phyloP scores from a whole-genome alignment of 106 monocot genomes.

The Allium sativum region DNA sequence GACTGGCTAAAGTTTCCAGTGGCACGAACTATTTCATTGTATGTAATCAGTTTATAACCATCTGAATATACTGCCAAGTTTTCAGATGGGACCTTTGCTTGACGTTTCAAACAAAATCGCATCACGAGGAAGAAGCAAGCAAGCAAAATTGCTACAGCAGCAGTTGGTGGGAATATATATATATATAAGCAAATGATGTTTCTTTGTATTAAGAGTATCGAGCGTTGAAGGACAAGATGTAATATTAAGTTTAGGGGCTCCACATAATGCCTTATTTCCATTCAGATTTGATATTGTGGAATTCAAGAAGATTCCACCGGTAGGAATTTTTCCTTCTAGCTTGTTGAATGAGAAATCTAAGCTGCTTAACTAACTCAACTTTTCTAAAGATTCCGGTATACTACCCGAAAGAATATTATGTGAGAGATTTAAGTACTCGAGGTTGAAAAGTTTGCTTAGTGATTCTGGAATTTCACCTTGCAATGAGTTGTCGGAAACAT shows the following conservation, averaged over 20 bases:
- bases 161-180: constrained; percentile 1
- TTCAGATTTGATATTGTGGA: constrained; percentile 2
- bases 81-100: background rate
- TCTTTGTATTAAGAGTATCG: background rate
- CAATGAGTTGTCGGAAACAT: constrained; percentile 2
- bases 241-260: constrained; percentile 5
- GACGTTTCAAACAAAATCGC: background rate
- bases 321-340: constrained; percentile 15
- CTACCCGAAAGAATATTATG: constrained; percentile 5
- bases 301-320: constrained; percentile 10
- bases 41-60: constrained; percentile 8
- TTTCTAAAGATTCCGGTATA: constrained; percentile 14
- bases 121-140: background rate
- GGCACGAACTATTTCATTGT: constrained; percentile 16
- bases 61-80: background rate
- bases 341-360: constrained; percentile 23
- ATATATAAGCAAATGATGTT: background rate
- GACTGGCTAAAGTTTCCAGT: constrained; percentile 16
- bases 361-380: background rate
- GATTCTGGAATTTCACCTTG: constrained; percentile 13
- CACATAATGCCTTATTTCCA: constrained; percentile 17
- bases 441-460: constrained; percentile 1
- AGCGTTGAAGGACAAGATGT: background rate
- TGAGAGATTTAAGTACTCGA: constrained; percentile 9
- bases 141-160: background rate